Evolutionary conservation across 1,284 basidiomycete genomes (phyloP), one percentile per base, ranked within the genome.

Genomic region (Naganishia cerealis): DNA sequence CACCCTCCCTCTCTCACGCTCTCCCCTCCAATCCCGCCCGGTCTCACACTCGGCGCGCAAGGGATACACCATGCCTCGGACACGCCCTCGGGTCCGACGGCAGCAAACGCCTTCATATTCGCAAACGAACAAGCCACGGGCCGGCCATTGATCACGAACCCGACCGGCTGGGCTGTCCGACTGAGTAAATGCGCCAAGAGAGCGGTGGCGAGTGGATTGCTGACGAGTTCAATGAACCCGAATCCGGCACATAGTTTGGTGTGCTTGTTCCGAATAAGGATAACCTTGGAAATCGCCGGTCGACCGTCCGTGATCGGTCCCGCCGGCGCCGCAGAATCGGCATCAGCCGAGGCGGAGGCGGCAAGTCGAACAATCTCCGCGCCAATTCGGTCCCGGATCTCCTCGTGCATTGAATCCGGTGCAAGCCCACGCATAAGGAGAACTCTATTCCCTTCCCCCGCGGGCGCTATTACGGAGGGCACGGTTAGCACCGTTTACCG

Each of bases 41-140:
- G 62, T 13, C 81, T 67, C 83, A 84, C 33, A 83, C 71, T 0
- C 89, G 87, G 4, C 88, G 88, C 18, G 83, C 16, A 74, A 29
- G 91, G 56, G 42, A 62, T 33, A 50, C 59, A 62, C 59, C 61
- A 63, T 40, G 57, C 26, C 21, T 66, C 53, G 1, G 21, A 46
- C 21, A 26, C 43, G 15, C 56, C 69, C 15, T 40, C 43, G 29
- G 53, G 50, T 9, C 57, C 40, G 24, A 86, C 84, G 6, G 88
- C 89, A 73, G 90, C 87, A 78, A 94, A 94, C 9, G 92, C 90
- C 72, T 89, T 87, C 2, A 88, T 86, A 77, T 92, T 90, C 50
- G 91, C 92, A 77, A 93, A 94, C 12, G 91, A 93, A 7, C 89
- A 88, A 4, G 92, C 92, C 8, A 94, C 88, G 0, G 91, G 90